A percentile compares a stretch with the other conserved stretches of the same genome.
Evolutionary conservation across 352 stramenopile genomes (phyloP).

Genomic region (Aphanomyces cochlioides): DNA sequence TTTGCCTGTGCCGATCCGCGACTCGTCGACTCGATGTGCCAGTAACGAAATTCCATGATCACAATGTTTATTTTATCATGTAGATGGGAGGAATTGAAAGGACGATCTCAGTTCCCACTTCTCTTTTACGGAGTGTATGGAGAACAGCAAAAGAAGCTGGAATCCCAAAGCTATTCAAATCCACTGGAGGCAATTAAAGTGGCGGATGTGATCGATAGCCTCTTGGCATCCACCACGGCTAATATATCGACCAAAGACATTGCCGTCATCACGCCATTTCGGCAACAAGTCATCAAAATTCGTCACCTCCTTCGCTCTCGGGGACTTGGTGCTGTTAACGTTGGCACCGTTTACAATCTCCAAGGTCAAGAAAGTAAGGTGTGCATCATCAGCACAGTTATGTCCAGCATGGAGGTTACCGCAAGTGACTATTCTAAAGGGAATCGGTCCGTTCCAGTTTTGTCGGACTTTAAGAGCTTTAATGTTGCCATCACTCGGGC

Average conservation of each 20-base stretch:
- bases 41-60: not conserved
- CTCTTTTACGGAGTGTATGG: slow-evolving; percentile 1
- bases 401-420: slow-evolving; percentile 21
- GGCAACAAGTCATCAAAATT: slow-evolving; percentile 37
- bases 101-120: not conserved
- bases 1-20: slow-evolving; percentile 23
- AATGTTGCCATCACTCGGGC: slow-evolving; percentile 73
- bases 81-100: slow-evolving; percentile 10
- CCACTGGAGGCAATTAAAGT: slow-evolving; percentile 5
- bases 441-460: slow-evolving; percentile 38
- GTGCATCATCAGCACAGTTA: slow-evolving; percentile 62
- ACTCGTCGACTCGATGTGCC: slow-evolving; percentile 12
- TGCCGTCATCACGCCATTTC: slow-evolving; percentile 38
- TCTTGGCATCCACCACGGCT: not conserved
- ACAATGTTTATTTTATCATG: not conserved
- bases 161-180: not conserved
- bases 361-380: slow-evolving; percentile 63
- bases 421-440: not conserved
- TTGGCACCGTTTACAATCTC: slow-evolving; percentile 61
- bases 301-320: slow-evolving; percentile 47
- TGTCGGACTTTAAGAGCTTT: slow-evolving; percentile 53
- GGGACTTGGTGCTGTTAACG: slow-evolving; percentile 24
- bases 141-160: not conserved
- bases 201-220: not conserved
- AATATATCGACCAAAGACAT: slow-evolving; percentile 9